These are phyloP conservation scores for Zygosaccharomyces bisporus DNA, from an alignment of 805 yeast genomes.

Conservation along the genomic window DNA sequence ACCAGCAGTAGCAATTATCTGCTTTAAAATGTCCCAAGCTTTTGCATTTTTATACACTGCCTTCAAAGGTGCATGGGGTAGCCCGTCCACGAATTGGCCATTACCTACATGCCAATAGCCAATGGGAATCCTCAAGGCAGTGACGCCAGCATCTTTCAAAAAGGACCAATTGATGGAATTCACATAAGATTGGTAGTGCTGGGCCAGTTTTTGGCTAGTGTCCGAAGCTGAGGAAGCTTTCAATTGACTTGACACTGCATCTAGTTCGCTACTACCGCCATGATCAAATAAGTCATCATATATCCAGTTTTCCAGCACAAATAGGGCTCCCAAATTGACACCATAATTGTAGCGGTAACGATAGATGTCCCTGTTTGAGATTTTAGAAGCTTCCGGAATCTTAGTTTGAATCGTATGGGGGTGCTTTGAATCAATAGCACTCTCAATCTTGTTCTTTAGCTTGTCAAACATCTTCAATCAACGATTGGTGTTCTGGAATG, in stretches of 20 bases:
- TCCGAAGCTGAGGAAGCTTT: slow-evolving; percentile 49
- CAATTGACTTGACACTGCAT: slow-evolving; percentile 55
- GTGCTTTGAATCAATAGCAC: slow-evolving; percentile 12
- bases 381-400: slow-evolving; percentile 38
- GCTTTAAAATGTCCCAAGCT: slow-evolving; percentile 59
- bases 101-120: slow-evolving; percentile 88
- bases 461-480: slow-evolving; percentile 29
- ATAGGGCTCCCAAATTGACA: slow-evolving; percentile 79
- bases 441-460: slow-evolving; percentile 23
- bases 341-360: slow-evolving; percentile 68
- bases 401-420: slow-evolving; percentile 24
- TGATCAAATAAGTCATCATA: slow-evolving; percentile 58
- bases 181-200: slow-evolving; percentile 64
- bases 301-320: slow-evolving; percentile 79
- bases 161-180: slow-evolving; percentile 75
- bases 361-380: slow-evolving; percentile 46
- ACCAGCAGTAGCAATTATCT: slow-evolving; percentile 57
- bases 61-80: slow-evolving; percentile 56
- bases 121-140: slow-evolving; percentile 77
- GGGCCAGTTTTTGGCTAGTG: slow-evolving; percentile 50
- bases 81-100: slow-evolving; percentile 49
- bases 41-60: slow-evolving; percentile 60
- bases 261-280: slow-evolving; percentile 64
- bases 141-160: slow-evolving; percentile 61
- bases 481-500: too few species aligned